Conservation (phyloP, 352 stramenopile species). For the Phytophthora europaea region DNA sequence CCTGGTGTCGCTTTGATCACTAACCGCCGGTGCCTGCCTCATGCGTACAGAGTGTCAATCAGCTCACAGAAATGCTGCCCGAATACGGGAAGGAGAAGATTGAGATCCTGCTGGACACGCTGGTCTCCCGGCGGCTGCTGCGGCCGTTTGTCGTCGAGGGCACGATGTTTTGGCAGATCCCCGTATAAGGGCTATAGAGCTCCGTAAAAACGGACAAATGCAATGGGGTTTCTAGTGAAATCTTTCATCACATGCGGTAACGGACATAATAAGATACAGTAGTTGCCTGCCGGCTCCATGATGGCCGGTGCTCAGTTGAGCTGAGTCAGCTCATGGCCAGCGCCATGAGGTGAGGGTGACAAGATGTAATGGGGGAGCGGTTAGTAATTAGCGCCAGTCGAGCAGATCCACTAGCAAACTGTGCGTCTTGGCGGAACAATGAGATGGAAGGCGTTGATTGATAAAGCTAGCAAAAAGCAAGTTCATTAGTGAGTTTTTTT, state of each 20-base stretch:
- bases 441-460: not conserved
- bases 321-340: not conserved
- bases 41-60: slow-evolving; percentile 64
- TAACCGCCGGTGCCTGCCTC: slow-evolving; percentile 10
- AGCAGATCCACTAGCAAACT: not conserved
- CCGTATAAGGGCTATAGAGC: slow-evolving; percentile 27
- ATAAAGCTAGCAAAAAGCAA: slow-evolving; percentile 34
- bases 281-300: slow-evolving; percentile 8
- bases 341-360: not conserved
- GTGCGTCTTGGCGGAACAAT: not conserved
- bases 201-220: slow-evolving; percentile 31
- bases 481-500: slow-evolving; percentile 44
- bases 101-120: slow-evolving; percentile 79
- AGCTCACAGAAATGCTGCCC: slow-evolving; percentile 75
- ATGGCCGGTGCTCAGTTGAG: slow-evolving; percentile 2
- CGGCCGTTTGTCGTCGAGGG: slow-evolving; percentile 88
- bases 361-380: slow-evolving; percentile 19
- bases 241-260: slow-evolving; percentile 34
- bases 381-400: slow-evolving; percentile 18
- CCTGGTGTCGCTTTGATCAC: slow-evolving; percentile 15
- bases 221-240: slow-evolving; percentile 28
- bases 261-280: slow-evolving; percentile 2
- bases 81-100: slow-evolving; percentile 79
- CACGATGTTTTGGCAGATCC: slow-evolving; percentile 87
- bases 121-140: slow-evolving; percentile 80